Conservation (phyloP, 495 filamentous ascomycete genomes). For the Entonaema liquescens region DNA sequence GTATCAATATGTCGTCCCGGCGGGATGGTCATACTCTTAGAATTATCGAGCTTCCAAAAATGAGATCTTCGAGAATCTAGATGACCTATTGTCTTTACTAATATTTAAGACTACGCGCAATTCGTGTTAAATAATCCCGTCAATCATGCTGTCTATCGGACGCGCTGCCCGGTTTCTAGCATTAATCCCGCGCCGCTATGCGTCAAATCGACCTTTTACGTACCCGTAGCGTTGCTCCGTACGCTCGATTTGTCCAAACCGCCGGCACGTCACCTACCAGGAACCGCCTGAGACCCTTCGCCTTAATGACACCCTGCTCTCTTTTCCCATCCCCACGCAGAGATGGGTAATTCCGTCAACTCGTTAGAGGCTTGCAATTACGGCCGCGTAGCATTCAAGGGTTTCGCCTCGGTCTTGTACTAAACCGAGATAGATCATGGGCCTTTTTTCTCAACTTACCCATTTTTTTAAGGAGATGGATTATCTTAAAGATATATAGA, state of each 20-base stretch:
- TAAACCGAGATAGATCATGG: slow-evolving; percentile 21
- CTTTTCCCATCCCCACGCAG: slow-evolving; percentile 8
- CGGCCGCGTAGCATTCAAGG: slow-evolving; percentile 1
- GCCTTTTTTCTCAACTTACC: neutral
- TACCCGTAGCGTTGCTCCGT: slow-evolving; percentile 24
- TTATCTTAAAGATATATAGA: neutral
- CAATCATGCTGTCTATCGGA: slow-evolving; percentile 27
- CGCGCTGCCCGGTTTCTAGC: slow-evolving; percentile 7
- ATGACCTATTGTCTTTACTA: neutral
- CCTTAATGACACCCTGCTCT: slow-evolving; percentile 23
- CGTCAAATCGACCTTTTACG: slow-evolving; percentile 1
- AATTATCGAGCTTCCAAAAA: slow-evolving; percentile 6
- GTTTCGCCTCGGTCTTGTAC: slow-evolving; percentile 26
- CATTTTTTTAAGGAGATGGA: neutral
- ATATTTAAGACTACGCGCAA: neutral
- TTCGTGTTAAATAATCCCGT: slow-evolving; percentile 29
- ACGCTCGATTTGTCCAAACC: slow-evolving; percentile 34
- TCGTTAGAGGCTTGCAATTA: slow-evolving; percentile 11
- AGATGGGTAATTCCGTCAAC: slow-evolving; percentile 28
- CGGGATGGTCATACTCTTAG: neutral
- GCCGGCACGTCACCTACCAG: slow-evolving; percentile 22
- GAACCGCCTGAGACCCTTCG: slow-evolving; percentile 13
- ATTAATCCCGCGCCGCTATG: slow-evolving; percentile 7
- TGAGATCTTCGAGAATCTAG: neutral
- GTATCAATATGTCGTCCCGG: neutral